These are phyloP conservation scores for Porpolomopsis calyptriformis DNA, from an alignment of 768 basidiomycete genomes.

Conservation along the genomic window DNA sequence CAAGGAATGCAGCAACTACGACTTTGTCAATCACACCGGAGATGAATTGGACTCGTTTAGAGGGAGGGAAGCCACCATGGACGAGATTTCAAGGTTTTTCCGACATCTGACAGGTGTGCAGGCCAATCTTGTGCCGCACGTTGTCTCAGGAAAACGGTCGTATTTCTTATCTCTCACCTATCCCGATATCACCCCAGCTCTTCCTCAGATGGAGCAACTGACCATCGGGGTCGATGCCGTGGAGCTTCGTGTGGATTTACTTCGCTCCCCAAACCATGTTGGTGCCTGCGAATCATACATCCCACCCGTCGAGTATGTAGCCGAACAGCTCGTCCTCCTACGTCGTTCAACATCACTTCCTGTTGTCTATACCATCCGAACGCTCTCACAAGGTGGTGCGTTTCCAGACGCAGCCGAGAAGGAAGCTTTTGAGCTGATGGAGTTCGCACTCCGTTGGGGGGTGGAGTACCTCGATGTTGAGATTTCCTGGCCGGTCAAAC, in stretches of 20 bases:
- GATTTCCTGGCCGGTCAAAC: constrained; percentile 56
- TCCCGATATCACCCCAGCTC: constrained; percentile 69
- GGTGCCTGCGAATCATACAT: constrained; percentile 43
- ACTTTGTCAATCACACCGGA: constrained; percentile 70
- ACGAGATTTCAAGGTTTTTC: constrained; percentile 80
- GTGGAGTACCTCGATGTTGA: constrained; percentile 94
- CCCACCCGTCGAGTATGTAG: constrained; percentile 63
- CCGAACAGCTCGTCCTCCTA: constrained; percentile 68
- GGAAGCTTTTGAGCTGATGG: constrained; percentile 65
- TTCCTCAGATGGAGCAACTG: constrained; percentile 60
- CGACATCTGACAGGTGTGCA: constrained; percentile 66
- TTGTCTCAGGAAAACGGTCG: constrained; percentile 49
- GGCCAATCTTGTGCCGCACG: constrained; percentile 52
- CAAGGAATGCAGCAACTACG: constrained; percentile 66
- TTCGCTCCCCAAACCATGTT: constrained; percentile 42
- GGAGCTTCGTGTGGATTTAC: constrained; percentile 88
- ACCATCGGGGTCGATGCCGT: constrained; percentile 81
- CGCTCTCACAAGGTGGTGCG: constrained; percentile 79
- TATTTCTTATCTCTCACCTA: constrained; percentile 92
- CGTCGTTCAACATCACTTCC: constrained; percentile 72
- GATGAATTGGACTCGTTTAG: constrained; percentile 11
- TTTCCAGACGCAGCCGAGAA: constrained; percentile 73
- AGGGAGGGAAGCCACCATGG: constrained; percentile 29
- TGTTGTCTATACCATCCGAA: constrained; percentile 86
- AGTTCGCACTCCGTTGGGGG: constrained; percentile 69